Evolutionary conservation across 257 asterid genomes (phyloP).

Genomic region (Solanum verrucosum): DNA sequence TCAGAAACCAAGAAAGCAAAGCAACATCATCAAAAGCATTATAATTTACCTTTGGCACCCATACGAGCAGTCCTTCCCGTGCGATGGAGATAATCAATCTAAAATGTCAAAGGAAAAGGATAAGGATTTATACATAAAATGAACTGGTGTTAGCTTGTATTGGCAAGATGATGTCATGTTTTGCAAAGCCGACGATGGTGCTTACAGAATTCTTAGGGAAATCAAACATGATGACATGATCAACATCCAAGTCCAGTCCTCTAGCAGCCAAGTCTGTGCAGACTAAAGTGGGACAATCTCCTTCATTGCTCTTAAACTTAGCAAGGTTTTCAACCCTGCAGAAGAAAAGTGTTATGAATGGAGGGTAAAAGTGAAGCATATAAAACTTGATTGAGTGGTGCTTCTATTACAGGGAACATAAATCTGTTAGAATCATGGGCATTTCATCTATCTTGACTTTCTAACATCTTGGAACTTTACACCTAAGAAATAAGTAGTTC

Average conservation of each 20-base stretch:
- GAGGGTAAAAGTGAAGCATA: neutral
- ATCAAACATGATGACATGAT: constrained; percentile 98
- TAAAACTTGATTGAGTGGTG: neutral
- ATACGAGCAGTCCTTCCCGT: constrained; percentile 99
- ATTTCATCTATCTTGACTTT: neutral
- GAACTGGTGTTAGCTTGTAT: neutral
- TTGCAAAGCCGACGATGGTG: neutral
- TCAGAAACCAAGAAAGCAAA: neutral
- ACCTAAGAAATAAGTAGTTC: neutral
- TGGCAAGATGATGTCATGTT: neutral
- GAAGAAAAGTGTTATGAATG: constrained; percentile 2
- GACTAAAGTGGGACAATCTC: constrained; percentile 96
- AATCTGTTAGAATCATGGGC: neutral
- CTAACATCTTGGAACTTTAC: neutral
- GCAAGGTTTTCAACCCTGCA: constrained; percentile 73
- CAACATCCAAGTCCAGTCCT: constrained; percentile 97
- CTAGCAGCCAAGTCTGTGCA: constrained; percentile 98
- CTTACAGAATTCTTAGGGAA: constrained; percentile 92
- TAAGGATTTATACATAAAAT: neutral
- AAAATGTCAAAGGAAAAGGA: neutral
- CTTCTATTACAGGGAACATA: neutral
- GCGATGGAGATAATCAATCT: constrained; percentile 98
- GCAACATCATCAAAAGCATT: neutral
- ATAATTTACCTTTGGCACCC: constrained; percentile 88
- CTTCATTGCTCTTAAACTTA: constrained; percentile 77